Conservation (phyloP, 495 filamentous ascomycete species). For the Penicillium samsonianum region DNA sequence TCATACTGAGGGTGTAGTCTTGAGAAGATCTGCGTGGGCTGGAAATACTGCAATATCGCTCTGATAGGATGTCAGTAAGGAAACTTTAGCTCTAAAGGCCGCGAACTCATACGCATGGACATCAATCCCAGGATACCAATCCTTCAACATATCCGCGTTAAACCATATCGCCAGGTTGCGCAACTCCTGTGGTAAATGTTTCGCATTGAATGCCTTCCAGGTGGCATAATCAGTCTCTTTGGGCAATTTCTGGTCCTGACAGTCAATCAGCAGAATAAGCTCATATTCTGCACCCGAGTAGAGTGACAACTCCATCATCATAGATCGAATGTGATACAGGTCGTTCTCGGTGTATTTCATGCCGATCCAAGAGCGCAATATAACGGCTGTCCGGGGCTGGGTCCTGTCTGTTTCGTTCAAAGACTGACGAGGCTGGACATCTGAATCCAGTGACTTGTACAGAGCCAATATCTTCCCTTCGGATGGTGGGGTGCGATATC, state of each 20-base stretch:
- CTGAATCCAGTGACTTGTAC: not conserved
- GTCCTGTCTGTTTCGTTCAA: not conserved
- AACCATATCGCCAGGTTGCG: conserved; percentile 64
- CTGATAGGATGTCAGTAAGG: conserved; percentile 14
- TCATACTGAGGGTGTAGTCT: conserved; percentile 63
- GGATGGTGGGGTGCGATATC: conserved; percentile 37
- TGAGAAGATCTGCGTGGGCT: conserved; percentile 44
- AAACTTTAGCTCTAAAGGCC: not conserved
- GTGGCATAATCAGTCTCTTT: conserved; percentile 45
- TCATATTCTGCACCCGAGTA: conserved; percentile 73
- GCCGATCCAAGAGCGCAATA: conserved; percentile 67
- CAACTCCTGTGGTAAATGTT: conserved; percentile 63
- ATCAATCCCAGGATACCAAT: conserved; percentile 22
- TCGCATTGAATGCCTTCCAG: conserved; percentile 44
- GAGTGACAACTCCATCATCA: conserved; percentile 69
- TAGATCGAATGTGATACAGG: conserved; percentile 64
- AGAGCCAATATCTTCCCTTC: conserved; percentile 1
- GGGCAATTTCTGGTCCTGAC: conserved; percentile 54
- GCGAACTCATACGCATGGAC: conserved; percentile 16
- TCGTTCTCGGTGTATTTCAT: conserved; percentile 70
- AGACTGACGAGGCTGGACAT: not conserved
- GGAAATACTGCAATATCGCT: conserved; percentile 24
- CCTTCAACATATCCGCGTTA: conserved; percentile 37
- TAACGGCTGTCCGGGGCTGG: conserved; percentile 59
- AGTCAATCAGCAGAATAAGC: conserved; percentile 70